Base-by-base conservation (phyloP, 148 eudicot genomes). In the Bassia scoparia region DNA sequence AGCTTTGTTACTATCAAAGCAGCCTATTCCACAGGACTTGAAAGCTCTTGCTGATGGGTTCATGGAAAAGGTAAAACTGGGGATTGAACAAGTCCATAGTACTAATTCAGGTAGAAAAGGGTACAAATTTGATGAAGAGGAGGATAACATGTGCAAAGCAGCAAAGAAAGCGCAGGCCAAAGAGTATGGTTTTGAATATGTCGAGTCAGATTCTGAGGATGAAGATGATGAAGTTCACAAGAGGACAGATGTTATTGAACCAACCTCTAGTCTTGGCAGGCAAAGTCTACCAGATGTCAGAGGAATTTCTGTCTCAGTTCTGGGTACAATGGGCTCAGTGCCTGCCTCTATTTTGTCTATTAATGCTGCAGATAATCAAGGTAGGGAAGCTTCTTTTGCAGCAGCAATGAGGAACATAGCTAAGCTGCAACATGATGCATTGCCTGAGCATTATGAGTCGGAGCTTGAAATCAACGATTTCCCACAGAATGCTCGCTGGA, bases 401-500 rank as follows among this genome's bases (percentile, higher is more conserved):
- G 95, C 91, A 71, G 87, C 88, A 23, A 79, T 84, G 83, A 88
- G 85, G 76, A 85, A 84, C 68, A 72, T 90, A 61, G 88, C 89
- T 24, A 90, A 87, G 88, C 86, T 90, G 73, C 93, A 87, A 68
- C 90, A 88, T 0, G 89, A 87, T 75, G 89, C 96, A 2, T 74
- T 90, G 87, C 89, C 89, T 27, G 96, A 90, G 70, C 96, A 90
- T 77, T 90, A 87, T 70, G 90, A 87, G 77, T 92, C 96, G 0
- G 96, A 90, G 61, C 78, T 90, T 70, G 96, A 90, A 77, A 90
- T 90, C 70, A 90, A 90, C 69, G 96, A 90, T 74, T 90, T 90
- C 71, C 96, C 96, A 24, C 96, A 90, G 79, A 88, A 88, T 73
- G 96, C 96, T 75, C 86, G 96, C 14, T 90, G 96, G 96, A 90